Base-by-base conservation (phyloP, 2,329 filamentous ascomycete genomes). In the Sclerotinia nivalis region DNA sequence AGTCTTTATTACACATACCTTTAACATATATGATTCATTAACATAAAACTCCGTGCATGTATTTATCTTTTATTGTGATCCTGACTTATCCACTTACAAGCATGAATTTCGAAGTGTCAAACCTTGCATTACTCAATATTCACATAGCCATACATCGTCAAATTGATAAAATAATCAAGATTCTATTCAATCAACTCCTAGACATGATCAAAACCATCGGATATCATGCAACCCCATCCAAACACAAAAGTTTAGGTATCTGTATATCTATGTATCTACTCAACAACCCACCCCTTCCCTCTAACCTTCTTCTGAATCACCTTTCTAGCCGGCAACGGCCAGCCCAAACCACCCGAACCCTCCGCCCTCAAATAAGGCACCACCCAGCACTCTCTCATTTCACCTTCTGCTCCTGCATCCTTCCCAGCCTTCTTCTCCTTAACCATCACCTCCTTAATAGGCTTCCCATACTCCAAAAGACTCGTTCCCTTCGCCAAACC, bases 261-360 rank as follows among this genome's bases (percentile, higher is more conserved):
- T 4, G 13, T 25, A 2, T 37, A 60, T 40, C 74, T 4, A 22
- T 34, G 7, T 49, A 60, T 28, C 74, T 71, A 79, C 69, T 78
- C 75, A 52, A 78, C 77, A 73, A 91, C 86, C 93, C 93, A 97
- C 0, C 91, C 91, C 74, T 87, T 88, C 52, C 88, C 91, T 0
- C 84, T 78, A 71, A 93, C 87, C 81, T 90, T 93, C 80, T 82
- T 89, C 82, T 98, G 95, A 75, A 88, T 84, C 55, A 98, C 91
- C 82, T 92, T 96, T 81, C 89, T 89, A n/a, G 91, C 89, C 4
- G 92, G 91, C 78, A 99, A 80, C 18, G 92, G 91, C 94, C 94
- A 97, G 0, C 93, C 93, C 74, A 89, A 84, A 0, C 87, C 88
- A 0, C 87, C 89, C 0, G 80, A 84, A 0, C 85, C 87, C 76